Evolutionary conservation across 2,329 filamentous ascomycete genomes (phyloP).

Genomic region (Trichoderma arundinaceum): DNA sequence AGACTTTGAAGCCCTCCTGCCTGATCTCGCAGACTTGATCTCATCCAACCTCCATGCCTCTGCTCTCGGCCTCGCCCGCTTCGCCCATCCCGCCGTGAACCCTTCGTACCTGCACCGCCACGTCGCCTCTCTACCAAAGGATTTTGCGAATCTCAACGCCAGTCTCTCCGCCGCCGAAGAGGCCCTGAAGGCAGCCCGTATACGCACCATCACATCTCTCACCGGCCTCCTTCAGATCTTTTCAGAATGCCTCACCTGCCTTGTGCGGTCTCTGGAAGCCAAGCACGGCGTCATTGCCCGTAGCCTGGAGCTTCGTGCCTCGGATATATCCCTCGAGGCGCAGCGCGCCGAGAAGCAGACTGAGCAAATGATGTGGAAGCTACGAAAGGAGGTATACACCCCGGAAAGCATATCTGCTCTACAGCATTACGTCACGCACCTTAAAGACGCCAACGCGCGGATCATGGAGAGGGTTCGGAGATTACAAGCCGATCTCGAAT

Average conservation of each 20-base stretch:
- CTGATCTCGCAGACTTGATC: constrained; percentile 53
- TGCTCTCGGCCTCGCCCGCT: constrained; percentile 55
- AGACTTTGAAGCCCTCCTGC: constrained; percentile 54
- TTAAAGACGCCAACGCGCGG: constrained; percentile 56
- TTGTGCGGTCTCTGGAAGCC: constrained; percentile 58
- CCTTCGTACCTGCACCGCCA: constrained; percentile 63
- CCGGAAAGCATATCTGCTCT: constrained; percentile 52
- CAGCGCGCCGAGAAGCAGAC: constrained; percentile 50
- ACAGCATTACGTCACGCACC: constrained; percentile 54
- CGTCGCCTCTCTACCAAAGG: constrained; percentile 55
- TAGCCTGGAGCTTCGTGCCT: constrained; percentile 57
- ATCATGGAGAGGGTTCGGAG: constrained; percentile 51
- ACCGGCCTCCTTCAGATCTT: constrained; percentile 49
- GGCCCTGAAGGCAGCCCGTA: constrained; percentile 48
- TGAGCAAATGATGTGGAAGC: constrained; percentile 43
- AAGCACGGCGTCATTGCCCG: constrained; percentile 61
- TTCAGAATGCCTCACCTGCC: constrained; percentile 47
- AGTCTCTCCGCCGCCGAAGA: constrained; percentile 42
- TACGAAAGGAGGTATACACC: constrained; percentile 52
- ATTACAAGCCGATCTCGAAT: constrained; percentile 51
- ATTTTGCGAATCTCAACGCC: constrained; percentile 47
- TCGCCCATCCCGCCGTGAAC: constrained; percentile 57
- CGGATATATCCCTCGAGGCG: constrained; percentile 52
- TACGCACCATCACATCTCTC: constrained; percentile 47
- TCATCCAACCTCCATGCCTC: constrained; percentile 57